Evolutionary conservation across 1,139 yeast species (phyloP), one percentile per base, ranked within the genome.

Genomic region (Meyerozyma guilliermondii): DNA sequence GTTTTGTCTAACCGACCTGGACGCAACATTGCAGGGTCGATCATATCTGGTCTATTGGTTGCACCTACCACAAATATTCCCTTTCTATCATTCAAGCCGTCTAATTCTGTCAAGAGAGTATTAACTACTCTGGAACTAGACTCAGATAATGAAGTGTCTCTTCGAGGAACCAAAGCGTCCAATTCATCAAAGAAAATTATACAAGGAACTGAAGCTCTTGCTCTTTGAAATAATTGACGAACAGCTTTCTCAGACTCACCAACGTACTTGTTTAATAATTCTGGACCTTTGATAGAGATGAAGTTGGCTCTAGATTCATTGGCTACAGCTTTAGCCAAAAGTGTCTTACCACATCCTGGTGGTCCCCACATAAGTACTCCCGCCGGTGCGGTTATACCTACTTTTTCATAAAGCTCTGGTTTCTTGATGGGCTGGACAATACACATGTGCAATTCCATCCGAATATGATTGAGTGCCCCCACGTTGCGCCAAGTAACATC

Each of bases 301-400:
- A 92, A 92, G 60, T 92, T 92, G 7, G 98, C 98, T 43, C 95
- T 78, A 1, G 96, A 87, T 63, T 92, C 98, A 59, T 92, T 91
- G 11, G 98, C 98, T 9, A 92, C 98, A 0, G 98, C 98, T 58
- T 92, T 92, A 1, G 98, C 98, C 40, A 92, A 70, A 43, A 92
- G 71, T 0, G 98, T 92, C 59, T 92, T 92, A 74, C 98, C 98
- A 68, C 98, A 92, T 18, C 98, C 98, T 2, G 98, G 98, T 1
- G 98, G 99, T 0, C 99, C 99, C 98, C 98, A 92, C 73, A 92
- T 76, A 17, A 92, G 68, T 0, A 92, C 98, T 43, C 99, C 99
- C 0, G 97, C 91, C 1, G 98, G 98, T 0, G 97, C 96, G 42
- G 89, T 80, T 31, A 92, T 91, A 62, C 99, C 99, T 8, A 92